Percentiles rank a stretch among this genome's conserved stretches.
Evolutionary conservation across 179 eudicot genomes (phyloP).

Genomic region (Carnegiea gigantea): DNA sequence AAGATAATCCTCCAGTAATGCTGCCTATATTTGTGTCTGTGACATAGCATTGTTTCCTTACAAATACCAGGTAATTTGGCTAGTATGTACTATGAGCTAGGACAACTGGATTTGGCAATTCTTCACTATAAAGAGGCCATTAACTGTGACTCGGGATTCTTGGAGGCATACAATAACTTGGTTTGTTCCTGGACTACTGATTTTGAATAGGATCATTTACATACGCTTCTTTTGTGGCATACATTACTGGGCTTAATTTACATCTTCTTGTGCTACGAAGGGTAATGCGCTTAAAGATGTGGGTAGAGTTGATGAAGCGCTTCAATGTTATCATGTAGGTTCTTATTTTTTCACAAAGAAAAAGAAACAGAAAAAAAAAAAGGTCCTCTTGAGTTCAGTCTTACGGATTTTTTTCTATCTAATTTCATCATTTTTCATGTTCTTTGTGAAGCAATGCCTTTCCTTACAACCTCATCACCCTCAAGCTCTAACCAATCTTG

Average conservation of each 20-base stretch:
- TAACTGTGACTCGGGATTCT: conserved; percentile 72
- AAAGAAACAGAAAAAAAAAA: neutral
- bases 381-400: neutral
- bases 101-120: conserved; percentile 82
- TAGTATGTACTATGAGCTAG: conserved; percentile 87
- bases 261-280: conserved; percentile 35
- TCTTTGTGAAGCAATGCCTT: conserved; percentile 72
- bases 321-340: conserved; percentile 80
- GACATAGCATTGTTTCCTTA: conserved; percentile 18
- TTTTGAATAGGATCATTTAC: conserved; percentile 10
- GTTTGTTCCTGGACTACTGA: conserved; percentile 36
- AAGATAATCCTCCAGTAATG: neutral
- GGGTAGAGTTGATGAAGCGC: conserved; percentile 84
- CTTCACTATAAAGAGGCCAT: conserved; percentile 79
- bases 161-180: conserved; percentile 97
- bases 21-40: conserved; percentile 5
- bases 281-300: conserved; percentile 95
- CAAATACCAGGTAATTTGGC: conserved; percentile 76
- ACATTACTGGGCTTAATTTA: conserved; percentile 9
- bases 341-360: conserved; percentile 1
- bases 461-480: conserved; percentile 88
- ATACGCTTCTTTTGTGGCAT: neutral
- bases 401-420: conserved; percentile 7
- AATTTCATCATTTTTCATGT: conserved; percentile 12
- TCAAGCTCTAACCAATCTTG: conserved; percentile 93